A percentile compares a stretch with the other conserved stretches of the same genome.
Conservation (phyloP, 805 yeast species). For the Saturnispora besseyi region DNA sequence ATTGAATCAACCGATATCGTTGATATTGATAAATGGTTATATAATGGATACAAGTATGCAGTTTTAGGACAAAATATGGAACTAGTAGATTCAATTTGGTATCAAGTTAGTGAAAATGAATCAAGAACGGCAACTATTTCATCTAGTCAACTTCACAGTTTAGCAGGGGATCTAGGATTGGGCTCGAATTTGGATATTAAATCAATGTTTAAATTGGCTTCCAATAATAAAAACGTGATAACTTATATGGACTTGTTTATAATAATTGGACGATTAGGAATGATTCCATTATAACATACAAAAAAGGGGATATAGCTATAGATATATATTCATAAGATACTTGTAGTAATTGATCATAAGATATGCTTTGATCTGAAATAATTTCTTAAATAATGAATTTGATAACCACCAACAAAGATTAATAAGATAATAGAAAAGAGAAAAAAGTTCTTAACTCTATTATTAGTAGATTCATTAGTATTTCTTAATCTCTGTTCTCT, state of each 20-base stretch:
- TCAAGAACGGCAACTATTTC: neutral
- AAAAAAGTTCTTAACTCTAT: conserved; percentile 85
- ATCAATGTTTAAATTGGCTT: conserved; percentile 36
- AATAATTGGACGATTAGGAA: conserved; percentile 41
- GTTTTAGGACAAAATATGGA: conserved; percentile 27
- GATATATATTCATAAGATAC: neutral
- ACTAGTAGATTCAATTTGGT: conserved; percentile 35
- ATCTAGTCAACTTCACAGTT: conserved; percentile 15
- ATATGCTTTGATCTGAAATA: conserved; percentile 85
- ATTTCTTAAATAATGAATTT: conserved; percentile 81
- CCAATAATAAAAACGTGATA: conserved; percentile 30
- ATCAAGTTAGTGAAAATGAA: conserved; percentile 18
- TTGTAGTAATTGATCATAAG: conserved; percentile 30
- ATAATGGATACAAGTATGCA: conserved; percentile 33
- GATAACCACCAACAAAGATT: conserved; percentile 83
- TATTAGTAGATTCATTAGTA: conserved; percentile 93
- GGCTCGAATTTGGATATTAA: conserved; percentile 25
- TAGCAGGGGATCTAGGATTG: conserved; percentile 20
- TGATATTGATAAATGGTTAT: conserved; percentile 39
- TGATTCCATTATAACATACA: conserved; percentile 7
- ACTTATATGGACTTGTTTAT: conserved; percentile 40
- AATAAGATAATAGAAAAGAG: conserved; percentile 58
- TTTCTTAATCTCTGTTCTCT: conserved; percentile 93
- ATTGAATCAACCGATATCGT: conserved; percentile 29
- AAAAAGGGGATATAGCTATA: neutral